Evolutionary conservation across 352 stramenopile genomes (phyloP), one percentile per base, ranked within the genome.

Genomic region (Phytophthora sansomeana): DNA sequence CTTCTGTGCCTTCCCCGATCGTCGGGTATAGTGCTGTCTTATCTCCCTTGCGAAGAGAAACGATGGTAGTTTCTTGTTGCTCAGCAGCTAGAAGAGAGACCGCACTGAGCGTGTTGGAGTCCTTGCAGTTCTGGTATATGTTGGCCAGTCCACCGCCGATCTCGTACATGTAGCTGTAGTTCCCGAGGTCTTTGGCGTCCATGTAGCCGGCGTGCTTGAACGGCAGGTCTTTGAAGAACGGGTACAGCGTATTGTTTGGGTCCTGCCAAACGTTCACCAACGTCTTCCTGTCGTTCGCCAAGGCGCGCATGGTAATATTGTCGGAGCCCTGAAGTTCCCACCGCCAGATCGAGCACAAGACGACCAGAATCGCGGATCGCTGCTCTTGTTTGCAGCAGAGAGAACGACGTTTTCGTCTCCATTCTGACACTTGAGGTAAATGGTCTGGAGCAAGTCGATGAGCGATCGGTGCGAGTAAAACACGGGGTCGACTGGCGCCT

Each of bases 171-270:
- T 89, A 89, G 67, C 72, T 90, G 71, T 90, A 81, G 10, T 57
- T 35, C 2, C 72, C 70, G n/a, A 89, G 48, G 44, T 85, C 74
- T 28, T 78, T 83, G 30, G 67, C 70, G 43, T 89, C 82, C 7
- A 84, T 60, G 28, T 81, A 79, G 29, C 83, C 72, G 0, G 28
- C 54, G 62, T 74, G 83, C 11, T 52, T 74, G 14, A 24, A 39
- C 5, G 80, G 82, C 2, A 91, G 36, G 57, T 81, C 77, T 28
- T 89, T 87, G 56, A 91, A 91, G 65, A 83, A 89, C 29, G 60
- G 72, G 26, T 87, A 87, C 17, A 90, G 46, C 3, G 67, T 73
- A 38, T 76, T 78, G 43, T 77, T 73, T 0, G 67, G 42, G 21
- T 63, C 59, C 5, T 61, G 74, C 36, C 65, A 68, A 14, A 84